Base-by-base conservation (phyloP, 257 asterid species). In the Hygrophila difformis region DNA sequence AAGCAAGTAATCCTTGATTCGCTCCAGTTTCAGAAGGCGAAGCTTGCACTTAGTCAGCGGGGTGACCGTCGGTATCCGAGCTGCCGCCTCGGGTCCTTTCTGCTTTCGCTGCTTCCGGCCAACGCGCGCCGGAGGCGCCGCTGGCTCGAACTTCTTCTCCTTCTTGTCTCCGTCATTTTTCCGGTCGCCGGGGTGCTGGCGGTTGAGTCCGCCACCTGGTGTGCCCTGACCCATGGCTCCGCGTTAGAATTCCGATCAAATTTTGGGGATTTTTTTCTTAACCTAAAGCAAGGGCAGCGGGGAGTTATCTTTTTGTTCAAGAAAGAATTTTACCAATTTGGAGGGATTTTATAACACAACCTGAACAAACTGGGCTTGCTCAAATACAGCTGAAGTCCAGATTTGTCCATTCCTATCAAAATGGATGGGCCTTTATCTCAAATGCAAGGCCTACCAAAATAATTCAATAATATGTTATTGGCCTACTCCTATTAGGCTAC, bases 141-240 rank as follows among this genome's bases (percentile, higher is more conserved):
- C 77, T 40, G 81, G 82, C 66, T 81, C 93, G 57, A 66, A 81
- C 36, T 81, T 81, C 59, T 81, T 81, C 21, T 81, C 87, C 57
- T 81, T 81, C 44, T 81, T 81, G 47, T 77, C 84, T 14, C 71
- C 82, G 12, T 80, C 84, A 33, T 69, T 66, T 41, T 72, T 81
- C 3, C 77, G 68, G 47, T 81, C 84, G 1, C 77, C 76, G 9
- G 87, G 87, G 5, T 19, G 70, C 10, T 74, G 84, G 28, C 87
- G 66, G 45, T 77, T 72, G 12, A 81, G 63, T 18, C 93, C 87
- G 20, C 93, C 87, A 34, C 37, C 37, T 6, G 92, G 87, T 3
- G 87, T 59, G 3, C 93, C 93, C 41, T 81, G 93, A 39, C 93
- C 87, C 93, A 81, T 78, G 13, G 40, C 44, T 60, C 43, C 22